Percentiles rank a stretch among this genome's conserved stretches.
phyloP scores from a whole-genome alignment of 345 rosid genomes.

The Lepidium didymum region DNA sequence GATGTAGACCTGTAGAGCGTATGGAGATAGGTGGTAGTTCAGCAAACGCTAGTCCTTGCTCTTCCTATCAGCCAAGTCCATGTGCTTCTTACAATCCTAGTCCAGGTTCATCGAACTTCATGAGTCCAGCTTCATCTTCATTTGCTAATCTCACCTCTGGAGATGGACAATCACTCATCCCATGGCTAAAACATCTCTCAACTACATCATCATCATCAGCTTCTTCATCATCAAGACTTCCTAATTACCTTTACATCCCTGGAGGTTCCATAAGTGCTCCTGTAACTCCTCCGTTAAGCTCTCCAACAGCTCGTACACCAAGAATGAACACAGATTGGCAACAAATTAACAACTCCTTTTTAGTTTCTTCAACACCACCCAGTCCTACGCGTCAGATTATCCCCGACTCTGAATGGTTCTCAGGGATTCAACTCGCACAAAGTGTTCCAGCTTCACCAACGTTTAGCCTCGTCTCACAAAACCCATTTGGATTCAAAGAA shows the following conservation, averaged over 20 bases:
- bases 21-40: conserved; percentile 69
- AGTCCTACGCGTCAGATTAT: conserved; percentile 74
- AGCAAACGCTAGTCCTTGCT: conserved; percentile 68
- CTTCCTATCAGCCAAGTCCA: conserved; percentile 79
- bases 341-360: conserved; percentile 49
- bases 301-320: conserved; percentile 83
- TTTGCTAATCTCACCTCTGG: conserved; percentile 50
- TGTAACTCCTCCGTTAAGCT: conserved; percentile 95
- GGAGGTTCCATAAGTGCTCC: conserved; percentile 98
- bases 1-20: conserved; percentile 78
- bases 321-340: conserved; percentile 59
- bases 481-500: conserved; percentile 69
- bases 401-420: conserved; percentile 84
- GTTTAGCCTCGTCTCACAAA: conserved; percentile 70
- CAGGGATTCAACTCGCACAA: conserved; percentile 67
- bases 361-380: conserved; percentile 89
- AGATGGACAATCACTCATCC: conserved; percentile 75
- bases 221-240: conserved; percentile 63
- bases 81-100: conserved; percentile 78
- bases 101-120: conserved; percentile 77
- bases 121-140: conserved; percentile 76
- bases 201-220: conserved; percentile 74
- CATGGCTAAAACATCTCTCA: conserved; percentile 93
- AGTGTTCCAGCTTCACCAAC: conserved; percentile 86
- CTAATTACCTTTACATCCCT: no score